Base-by-base conservation (phyloP, 352 stramenopile genomes). In the Phytophthora chlamydospora region DNA sequence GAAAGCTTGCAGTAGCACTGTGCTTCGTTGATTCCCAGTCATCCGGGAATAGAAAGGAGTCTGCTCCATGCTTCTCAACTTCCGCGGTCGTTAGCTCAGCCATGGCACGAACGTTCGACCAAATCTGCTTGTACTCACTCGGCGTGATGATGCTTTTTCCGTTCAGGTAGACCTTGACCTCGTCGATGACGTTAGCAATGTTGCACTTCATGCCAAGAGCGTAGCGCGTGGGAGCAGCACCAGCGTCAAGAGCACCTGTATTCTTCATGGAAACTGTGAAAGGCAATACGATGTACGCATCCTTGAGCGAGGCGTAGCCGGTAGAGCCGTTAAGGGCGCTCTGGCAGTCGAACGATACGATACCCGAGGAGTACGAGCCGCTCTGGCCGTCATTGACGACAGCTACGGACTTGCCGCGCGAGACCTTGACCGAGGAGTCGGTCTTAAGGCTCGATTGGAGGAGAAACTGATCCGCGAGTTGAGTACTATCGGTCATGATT, bases 311-410 rank as follows among this genome's bases (percentile, higher is more conserved):
- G 5, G 21, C 42, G 35, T 54, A 62, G 5, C 54, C 54, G 46
- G 42, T 56, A 0, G 54, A 45, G 0, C 54, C 54, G 35, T 62
- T 62, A 40, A 62, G 43, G n/a, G n/a, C n/a, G n/a, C n/a, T n/a
- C n/a, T n/a, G n/a, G n/a, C 42, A 42, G 44, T 62, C 41, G 9
- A 62, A 56, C 4, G 42, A 44, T 29, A 42, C 54, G 27, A 52
- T 42, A 29, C 54, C 42, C 8, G 54, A 62, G 34, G 54, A 43
- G 27, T 62, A 62, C 17, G 54, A 62, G 19, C 54, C 41, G 46
- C 55, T 62, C 5, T 62, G 54, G 29, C 45, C 46, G 34, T 62
- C 54, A 13, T 56, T 43, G 42, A 41, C 51, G 21, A 24, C 21
- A 3, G 21, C 21, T 1, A 24, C 3, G 21, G 21, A 24, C 3